These are phyloP conservation scores for Castanea crenata DNA, from an alignment of 306 rosid species.

Conservation along the genomic window DNA sequence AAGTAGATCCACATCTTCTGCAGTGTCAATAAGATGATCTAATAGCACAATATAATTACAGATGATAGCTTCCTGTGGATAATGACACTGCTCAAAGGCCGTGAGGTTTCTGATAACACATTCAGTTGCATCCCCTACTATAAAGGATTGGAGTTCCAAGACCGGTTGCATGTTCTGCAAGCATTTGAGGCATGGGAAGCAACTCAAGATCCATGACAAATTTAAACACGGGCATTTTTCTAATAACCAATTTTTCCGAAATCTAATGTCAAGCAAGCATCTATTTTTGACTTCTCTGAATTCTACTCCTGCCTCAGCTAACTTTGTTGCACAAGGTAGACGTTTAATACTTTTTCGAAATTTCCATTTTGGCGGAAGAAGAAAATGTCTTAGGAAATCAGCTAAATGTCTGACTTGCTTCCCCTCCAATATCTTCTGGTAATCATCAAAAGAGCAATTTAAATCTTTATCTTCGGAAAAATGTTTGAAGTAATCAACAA, in stretches of 20 bases:
- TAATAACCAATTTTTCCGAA: neutral
- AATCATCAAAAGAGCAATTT: too few species aligned
- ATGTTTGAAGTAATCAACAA: neutral
- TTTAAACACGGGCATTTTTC: neutral
- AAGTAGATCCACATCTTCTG: constrained; percentile 24
- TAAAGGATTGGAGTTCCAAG: constrained; percentile 6
- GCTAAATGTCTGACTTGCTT: neutral
- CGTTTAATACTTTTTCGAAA: too few species aligned
- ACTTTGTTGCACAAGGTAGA: neutral
- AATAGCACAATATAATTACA: constrained; percentile 23
- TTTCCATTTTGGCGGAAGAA: rapidly evolving
- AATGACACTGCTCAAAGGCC: constrained; percentile 32
- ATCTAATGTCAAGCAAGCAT: neutral
- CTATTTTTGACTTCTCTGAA: neutral
- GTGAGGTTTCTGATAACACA: constrained; percentile 20
- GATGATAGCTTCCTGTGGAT: constrained; percentile 5
- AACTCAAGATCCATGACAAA: neutral
- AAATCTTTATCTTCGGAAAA: too few species aligned
- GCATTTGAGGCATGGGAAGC: neutral
- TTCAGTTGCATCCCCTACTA: neutral
- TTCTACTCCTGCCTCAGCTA: constrained; percentile 3
- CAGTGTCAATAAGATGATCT: constrained; percentile 13
- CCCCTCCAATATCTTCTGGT: too few species aligned
- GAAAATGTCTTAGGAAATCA: neutral
- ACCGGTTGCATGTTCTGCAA: neutral